phyloP scores from a whole-genome alignment of 192 early-diverging fungal genomes.

The Podila minutissima region DNA sequence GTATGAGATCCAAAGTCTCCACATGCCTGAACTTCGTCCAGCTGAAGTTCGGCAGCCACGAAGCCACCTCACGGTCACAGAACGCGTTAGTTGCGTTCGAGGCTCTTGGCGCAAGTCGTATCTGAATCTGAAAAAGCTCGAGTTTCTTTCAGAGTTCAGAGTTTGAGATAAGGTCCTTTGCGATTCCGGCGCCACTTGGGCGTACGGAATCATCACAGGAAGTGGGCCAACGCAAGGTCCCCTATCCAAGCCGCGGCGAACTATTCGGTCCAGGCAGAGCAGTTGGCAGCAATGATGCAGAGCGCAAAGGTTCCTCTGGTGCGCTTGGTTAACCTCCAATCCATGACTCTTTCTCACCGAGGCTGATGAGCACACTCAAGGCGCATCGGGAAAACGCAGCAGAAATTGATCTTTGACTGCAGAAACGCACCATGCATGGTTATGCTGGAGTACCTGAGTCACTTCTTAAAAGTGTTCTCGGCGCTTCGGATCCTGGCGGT shows the following conservation, averaged over 20 bases:
- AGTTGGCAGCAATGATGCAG: not conserved
- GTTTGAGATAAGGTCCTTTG: not conserved
- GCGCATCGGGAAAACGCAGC: not conserved
- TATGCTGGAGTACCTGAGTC: not conserved
- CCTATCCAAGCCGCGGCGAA: not conserved
- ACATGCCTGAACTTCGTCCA: not conserved
- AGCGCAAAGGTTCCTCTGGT: not conserved
- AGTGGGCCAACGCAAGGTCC: not conserved
- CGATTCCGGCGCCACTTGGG: not conserved
- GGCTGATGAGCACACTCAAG: not conserved
- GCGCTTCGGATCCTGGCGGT: not conserved
- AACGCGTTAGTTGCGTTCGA: not conserved
- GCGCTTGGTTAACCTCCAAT: not conserved
- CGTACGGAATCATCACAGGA: not conserved
- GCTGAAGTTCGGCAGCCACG: not conserved
- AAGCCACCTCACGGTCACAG: not conserved
- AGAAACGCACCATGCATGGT: not conserved
- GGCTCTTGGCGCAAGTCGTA: not conserved
- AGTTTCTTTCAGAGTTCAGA: not conserved
- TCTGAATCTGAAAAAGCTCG: not conserved
- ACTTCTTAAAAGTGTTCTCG: not conserved
- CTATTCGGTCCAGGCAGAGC: not conserved
- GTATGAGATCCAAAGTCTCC: not conserved
- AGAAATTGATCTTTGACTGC: not conserved
- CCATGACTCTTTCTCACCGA: not conserved